phyloP scores from a whole-genome alignment of 345 rosid species.

The Carallia brachiata region DNA sequence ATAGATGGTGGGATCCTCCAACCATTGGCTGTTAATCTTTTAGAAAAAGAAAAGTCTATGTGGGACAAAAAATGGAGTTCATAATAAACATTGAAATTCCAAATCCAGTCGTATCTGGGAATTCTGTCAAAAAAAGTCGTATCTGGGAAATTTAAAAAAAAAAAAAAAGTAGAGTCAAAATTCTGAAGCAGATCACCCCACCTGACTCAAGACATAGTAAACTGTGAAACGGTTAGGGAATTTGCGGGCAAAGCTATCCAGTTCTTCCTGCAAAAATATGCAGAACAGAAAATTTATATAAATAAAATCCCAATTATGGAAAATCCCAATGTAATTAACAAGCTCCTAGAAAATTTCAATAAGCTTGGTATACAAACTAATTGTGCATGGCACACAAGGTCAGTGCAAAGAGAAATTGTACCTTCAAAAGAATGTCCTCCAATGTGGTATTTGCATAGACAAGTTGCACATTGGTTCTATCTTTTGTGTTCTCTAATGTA shows the following conservation, averaged over 20 bases:
- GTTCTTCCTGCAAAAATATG: conserved; percentile 11
- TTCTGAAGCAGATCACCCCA: background rate
- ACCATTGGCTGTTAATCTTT: too few relatives aligned
- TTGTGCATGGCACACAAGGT: background rate
- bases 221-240: conserved; percentile 14
- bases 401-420: background rate
- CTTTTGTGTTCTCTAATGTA: conserved; percentile 21
- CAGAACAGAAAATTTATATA: background rate
- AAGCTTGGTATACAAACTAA: too few relatives aligned
- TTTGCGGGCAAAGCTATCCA: conserved; percentile 15
- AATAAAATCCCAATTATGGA: too few relatives aligned
- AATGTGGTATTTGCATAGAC: conserved; percentile 19
- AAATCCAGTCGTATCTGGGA: too few relatives aligned
- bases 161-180: background rate
- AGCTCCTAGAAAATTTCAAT: too few relatives aligned
- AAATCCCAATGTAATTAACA: too few relatives aligned
- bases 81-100: too few relatives aligned
- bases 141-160: background rate
- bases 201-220: conserved; percentile 18
- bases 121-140: background rate
- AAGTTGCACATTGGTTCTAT: conserved; percentile 12
- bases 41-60: too few relatives aligned
- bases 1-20: too few relatives aligned
- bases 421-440: conserved; percentile 27
- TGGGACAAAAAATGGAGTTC: too few relatives aligned